A percentile compares a stretch with the other conserved stretches of the same genome.
These are phyloP conservation scores for Fagus crenata DNA, from an alignment of 306 rosid genomes.

Conservation along the genomic window DNA sequence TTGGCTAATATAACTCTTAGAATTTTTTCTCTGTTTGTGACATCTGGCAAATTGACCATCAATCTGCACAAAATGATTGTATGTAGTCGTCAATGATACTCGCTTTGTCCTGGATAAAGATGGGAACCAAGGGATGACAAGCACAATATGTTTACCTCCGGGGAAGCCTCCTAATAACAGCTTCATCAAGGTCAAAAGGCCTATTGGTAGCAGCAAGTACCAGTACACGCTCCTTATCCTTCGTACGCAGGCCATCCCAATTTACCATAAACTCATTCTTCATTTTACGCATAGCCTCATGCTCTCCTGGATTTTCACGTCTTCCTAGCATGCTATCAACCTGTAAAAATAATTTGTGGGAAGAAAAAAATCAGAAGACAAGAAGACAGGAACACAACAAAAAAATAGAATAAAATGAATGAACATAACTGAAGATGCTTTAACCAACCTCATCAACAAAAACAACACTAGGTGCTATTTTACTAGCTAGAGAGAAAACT, in stretches of 20 bases:
- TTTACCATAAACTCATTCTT: conserved; percentile 98
- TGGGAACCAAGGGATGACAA: background rate
- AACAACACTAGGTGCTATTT: conserved; percentile 93
- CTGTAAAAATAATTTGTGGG: conserved; percentile 41
- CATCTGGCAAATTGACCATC: conserved; percentile 94
- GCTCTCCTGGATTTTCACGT: conserved; percentile 96
- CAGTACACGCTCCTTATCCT: conserved; percentile 88
- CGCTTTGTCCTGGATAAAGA: background rate
- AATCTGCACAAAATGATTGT: conserved; percentile 49
- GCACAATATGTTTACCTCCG: conserved; percentile 57
- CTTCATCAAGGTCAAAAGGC: conserved; percentile 98
- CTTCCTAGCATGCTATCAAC: conserved; percentile 98
- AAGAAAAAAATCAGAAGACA: background rate
- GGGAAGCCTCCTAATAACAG: conserved; percentile 97
- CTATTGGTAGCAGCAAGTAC: conserved; percentile 98
- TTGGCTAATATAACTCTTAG: conserved; percentile 76
- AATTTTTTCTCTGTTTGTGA: conserved; percentile 78
- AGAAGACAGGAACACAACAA: background rate
- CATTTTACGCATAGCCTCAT: conserved; percentile 97
- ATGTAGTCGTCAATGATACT: background rate
- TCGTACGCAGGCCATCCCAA: conserved; percentile 98
- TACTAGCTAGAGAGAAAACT: conserved; percentile 91
- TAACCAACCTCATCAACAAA: conserved; percentile 93
- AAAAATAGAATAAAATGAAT: background rate
- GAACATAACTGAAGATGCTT: background rate